Conservation (phyloP, 2,329 filamentous ascomycete genomes). For the Cladobotryum protrusum region DNA sequence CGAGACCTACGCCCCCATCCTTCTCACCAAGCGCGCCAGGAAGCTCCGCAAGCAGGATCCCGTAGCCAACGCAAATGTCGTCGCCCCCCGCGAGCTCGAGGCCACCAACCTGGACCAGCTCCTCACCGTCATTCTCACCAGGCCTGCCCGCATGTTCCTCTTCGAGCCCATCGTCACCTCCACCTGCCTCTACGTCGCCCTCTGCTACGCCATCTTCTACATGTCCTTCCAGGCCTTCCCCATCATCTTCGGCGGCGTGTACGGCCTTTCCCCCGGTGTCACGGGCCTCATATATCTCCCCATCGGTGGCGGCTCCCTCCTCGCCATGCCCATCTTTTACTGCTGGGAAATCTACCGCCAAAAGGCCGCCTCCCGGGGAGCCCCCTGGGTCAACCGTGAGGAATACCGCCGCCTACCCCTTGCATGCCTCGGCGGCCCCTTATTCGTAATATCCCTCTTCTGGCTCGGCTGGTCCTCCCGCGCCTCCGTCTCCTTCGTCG, state of each 20-base stretch:
- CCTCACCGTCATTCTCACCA: slow-evolving; percentile 61
- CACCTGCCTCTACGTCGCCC: slow-evolving; percentile 62
- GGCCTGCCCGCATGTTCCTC: slow-evolving; percentile 65
- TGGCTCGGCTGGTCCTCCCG: slow-evolving; percentile 57
- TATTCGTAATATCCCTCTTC: slow-evolving; percentile 51
- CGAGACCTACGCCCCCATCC: slow-evolving; percentile 55
- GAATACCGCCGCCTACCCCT: slow-evolving; percentile 66
- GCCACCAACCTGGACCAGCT: slow-evolving; percentile 51
- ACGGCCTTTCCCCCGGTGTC: slow-evolving; percentile 56
- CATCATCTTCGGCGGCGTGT: slow-evolving; percentile 59
- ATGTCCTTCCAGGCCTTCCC: slow-evolving; percentile 75
- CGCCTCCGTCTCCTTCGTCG: slow-evolving; percentile 42
- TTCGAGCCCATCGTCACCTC: slow-evolving; percentile 69
- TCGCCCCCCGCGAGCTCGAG: slow-evolving; percentile 59
- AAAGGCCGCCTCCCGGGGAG: slow-evolving; percentile 42
- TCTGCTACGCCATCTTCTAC: slow-evolving; percentile 61
- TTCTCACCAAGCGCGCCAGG: slow-evolving; percentile 51
- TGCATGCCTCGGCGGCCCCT: slow-evolving; percentile 62
- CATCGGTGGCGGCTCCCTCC: slow-evolving; percentile 56
- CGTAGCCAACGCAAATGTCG: slow-evolving; percentile 33
- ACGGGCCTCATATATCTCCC: slow-evolving; percentile 64
- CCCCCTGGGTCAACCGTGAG: slow-evolving; percentile 54
- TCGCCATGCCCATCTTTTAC: slow-evolving; percentile 57
- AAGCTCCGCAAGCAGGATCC: slow-evolving; percentile 51
- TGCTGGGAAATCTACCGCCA: slow-evolving; percentile 57